Base-by-base conservation (phyloP, 257 asterid genomes). In the Solanum virginianum region DNA sequence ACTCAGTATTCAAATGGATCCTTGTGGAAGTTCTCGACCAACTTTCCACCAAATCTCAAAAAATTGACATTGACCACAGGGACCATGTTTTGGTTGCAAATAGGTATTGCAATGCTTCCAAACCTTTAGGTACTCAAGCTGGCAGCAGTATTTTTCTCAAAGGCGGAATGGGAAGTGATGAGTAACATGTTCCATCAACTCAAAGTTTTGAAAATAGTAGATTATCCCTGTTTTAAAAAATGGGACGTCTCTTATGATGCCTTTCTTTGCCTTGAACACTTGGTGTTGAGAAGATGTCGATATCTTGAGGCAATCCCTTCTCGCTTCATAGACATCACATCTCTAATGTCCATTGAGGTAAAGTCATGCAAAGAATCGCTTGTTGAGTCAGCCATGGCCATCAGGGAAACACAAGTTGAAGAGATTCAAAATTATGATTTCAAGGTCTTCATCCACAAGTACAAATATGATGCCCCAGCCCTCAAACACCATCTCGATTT, bases 101-200 rank as follows among this genome's bases (percentile, higher is more conserved):
- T 36, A 43, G n/a, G 80, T 36, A 65, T 85, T 5, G 36, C 60
- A 15, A 22, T 39, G 4, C 85, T 85, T 41, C 84, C 56, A 49
- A 79, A 63, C 80, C 87, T 62, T 14, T 57, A 85, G 68, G 87
- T 79, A 60, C 77, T 85, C 39, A 62, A 77, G 47, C n/a, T 85
- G 24, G 54, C 20, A 17, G 14, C 26, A 36, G 9, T 17, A 3
- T 17, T 59, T 15, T 62, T 85, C 81, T 59, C 26, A 20, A 82
- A 62, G 14, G 56, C 3, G 1, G 29, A 17, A 20, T 79, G 80
- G 84, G 10, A 75, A 8, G 70, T 79, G 84, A 79, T 12, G 26
- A 60, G 55, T 45, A 14, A 72, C 56, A n/a, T 2, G 36, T 72
- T 72, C 80, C 80, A 70, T n/a, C 80, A n/a, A 47, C 80, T 72